phyloP scores from a whole-genome alignment of 192 early-diverging fungal species.

The Backusella macrospora region DNA sequence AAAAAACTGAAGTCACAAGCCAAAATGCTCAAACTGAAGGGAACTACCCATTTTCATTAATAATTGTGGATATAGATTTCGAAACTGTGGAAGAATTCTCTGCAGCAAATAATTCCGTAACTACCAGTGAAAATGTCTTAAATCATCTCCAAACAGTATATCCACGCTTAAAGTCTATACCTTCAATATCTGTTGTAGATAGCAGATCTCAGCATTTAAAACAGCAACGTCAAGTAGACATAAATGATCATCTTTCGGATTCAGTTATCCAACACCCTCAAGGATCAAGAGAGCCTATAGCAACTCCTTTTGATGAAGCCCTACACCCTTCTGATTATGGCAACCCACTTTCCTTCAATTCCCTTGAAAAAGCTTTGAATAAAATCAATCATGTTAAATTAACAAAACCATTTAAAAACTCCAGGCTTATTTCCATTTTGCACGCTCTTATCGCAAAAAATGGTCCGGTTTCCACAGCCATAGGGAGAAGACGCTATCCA shows the following conservation, averaged over 20 bases:
- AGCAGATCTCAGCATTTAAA: neutral
- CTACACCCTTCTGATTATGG: neutral
- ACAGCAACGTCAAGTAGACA: neutral
- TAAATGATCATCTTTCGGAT: neutral
- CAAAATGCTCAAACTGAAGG: neutral
- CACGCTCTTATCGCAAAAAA: neutral
- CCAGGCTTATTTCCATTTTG: constrained; percentile 16
- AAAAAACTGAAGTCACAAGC: neutral
- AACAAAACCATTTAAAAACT: constrained; percentile 31
- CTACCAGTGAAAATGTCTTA: neutral
- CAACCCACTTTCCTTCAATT: neutral
- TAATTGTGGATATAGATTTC: constrained; percentile 26
- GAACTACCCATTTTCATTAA: neutral
- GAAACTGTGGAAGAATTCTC: constrained; percentile 2
- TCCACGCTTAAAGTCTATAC: neutral
- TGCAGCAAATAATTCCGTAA: neutral
- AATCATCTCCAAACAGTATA: neutral
- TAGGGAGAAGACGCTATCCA: neutral
- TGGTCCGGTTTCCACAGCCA: neutral
- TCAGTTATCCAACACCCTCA: neutral
- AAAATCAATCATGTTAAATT: neutral
- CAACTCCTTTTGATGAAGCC: constrained; percentile 1
- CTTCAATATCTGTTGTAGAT: constrained; percentile 11
- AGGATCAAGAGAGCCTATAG: neutral
- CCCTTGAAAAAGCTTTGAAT: neutral